phyloP scores from a whole-genome alignment of 1,139 yeast genomes.

The Magnusiomyces fungicola region DNA sequence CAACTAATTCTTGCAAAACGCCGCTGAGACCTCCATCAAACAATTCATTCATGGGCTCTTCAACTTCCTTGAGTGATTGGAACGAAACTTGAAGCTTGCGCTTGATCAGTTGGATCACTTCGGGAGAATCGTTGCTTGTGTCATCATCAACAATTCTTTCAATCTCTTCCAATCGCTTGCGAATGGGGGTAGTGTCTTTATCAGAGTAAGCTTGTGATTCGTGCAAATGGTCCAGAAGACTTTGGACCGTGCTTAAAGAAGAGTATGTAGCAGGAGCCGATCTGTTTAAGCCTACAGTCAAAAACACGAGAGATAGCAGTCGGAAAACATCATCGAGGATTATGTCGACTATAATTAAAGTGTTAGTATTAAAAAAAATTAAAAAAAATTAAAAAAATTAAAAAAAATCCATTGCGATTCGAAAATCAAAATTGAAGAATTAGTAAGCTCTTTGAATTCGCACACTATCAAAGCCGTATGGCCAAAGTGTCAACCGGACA shows the following conservation, averaged over 20 bases:
- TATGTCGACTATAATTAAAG: conserved; percentile 43
- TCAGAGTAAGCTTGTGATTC: conserved; percentile 77
- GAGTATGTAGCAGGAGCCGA: conserved; percentile 93
- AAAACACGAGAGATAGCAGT: conserved; percentile 70
- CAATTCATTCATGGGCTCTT: conserved; percentile 23
- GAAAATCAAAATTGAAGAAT: too few relatives aligned
- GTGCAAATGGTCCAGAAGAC: conserved; percentile 70
- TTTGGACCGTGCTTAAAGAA: conserved; percentile 74
- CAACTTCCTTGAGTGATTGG: conserved; percentile 22
- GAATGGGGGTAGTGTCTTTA: conserved; percentile 73
- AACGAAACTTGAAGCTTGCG: conserved; percentile 27
- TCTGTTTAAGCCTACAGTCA: conserved; percentile 84
- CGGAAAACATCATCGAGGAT: conserved; percentile 88
- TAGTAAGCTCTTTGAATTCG: too few relatives aligned
- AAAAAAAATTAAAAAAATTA: neutral
- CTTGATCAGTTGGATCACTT: conserved; percentile 26
- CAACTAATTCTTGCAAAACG: conserved; percentile 35
- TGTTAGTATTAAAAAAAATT: neutral
- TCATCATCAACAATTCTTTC: conserved; percentile 44
- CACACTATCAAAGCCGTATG: too few relatives aligned
- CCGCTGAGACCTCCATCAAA: conserved; percentile 29
- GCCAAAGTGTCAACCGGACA: too few relatives aligned
- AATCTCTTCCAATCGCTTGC: conserved; percentile 62
- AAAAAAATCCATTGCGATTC: neutral
- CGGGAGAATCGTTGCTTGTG: conserved; percentile 22